Evolutionary conservation across 768 basidiomycete genomes (phyloP).

Genomic region (Leccinellum rugosiceps): DNA sequence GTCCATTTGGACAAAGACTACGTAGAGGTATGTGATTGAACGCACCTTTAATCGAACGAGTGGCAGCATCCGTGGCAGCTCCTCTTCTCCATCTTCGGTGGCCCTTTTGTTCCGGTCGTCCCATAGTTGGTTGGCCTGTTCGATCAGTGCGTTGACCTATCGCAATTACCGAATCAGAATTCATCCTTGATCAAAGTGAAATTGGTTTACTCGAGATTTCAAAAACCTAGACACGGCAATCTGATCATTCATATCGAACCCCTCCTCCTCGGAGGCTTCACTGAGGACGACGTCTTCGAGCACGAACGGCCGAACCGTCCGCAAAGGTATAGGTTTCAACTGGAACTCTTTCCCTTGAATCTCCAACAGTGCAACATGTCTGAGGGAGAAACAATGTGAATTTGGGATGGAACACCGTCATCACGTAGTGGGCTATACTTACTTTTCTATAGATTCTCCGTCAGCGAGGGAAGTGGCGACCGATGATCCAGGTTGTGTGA

Average conservation of each 20-base stretch:
- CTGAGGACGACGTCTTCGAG: conserved; percentile 74
- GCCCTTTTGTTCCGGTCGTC: conserved; percentile 37
- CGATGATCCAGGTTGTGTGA: conserved; percentile 92
- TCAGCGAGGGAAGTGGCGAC: conserved; percentile 93
- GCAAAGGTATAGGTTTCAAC: conserved; percentile 79
- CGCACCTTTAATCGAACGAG: conserved; percentile 79
- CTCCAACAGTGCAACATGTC: conserved; percentile 87
- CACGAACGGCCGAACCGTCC: conserved; percentile 93
- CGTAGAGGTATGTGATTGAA: neutral
- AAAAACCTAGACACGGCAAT: conserved; percentile 82
- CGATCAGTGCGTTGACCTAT: conserved; percentile 77
- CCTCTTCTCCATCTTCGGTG: conserved; percentile 57
- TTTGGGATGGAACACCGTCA: neutral
- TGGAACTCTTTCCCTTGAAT: conserved; percentile 88
- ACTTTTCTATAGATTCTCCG: conserved; percentile 93
- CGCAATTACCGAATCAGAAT: neutral
- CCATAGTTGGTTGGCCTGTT: conserved; percentile 55
- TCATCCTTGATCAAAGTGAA: neutral
- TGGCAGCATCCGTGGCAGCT: conserved; percentile 73
- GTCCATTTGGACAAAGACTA: neutral
- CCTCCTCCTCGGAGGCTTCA: conserved; percentile 77
- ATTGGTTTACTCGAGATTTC: conserved; percentile 53
- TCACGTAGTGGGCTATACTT: conserved; percentile 4
- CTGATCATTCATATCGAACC: conserved; percentile 74
- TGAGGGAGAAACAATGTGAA: conserved; percentile 29